Evolutionary conservation across 441 rosid genomes (phyloP).

Genomic region (Gossypium davidsonii): DNA sequence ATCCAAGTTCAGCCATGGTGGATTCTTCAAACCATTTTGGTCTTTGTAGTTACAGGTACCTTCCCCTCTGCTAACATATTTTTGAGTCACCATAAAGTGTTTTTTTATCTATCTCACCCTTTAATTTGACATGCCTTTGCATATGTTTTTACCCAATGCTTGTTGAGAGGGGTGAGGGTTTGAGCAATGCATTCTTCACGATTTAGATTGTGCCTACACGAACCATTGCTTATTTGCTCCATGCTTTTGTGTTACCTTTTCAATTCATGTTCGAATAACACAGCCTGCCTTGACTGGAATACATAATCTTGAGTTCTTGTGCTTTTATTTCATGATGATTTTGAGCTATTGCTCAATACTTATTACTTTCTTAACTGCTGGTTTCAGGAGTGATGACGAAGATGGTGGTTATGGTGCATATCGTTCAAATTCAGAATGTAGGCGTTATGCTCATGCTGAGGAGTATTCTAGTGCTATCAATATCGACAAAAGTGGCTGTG

Average conservation of each 20-base stretch:
- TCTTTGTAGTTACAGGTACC: slow-evolving; percentile 46
- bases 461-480: slow-evolving; percentile 35
- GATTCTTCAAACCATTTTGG: slow-evolving; percentile 38
- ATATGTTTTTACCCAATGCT: background rate
- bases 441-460: slow-evolving; percentile 32
- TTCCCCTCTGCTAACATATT: background rate
- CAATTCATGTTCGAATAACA: slow-evolving; percentile 3
- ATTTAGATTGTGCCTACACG: background rate
- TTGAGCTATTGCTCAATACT: slow-evolving; percentile 6
- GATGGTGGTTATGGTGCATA: slow-evolving; percentile 48
- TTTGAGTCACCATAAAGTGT: background rate
- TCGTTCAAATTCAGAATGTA: slow-evolving; percentile 35
- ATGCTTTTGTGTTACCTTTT: background rate
- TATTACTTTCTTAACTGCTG: slow-evolving; percentile 14
- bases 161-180: background rate
- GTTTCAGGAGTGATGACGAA: slow-evolving; percentile 60
- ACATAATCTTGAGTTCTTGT: background rate
- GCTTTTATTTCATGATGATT: slow-evolving; percentile 2
- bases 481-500: slow-evolving; percentile 29
- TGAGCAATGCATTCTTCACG: background rate
- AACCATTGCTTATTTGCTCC: background rate
- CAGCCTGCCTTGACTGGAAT: background rate
- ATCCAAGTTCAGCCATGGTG: slow-evolving; percentile 22
- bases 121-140: background rate
- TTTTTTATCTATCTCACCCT: background rate